Base-by-base conservation (phyloP, 2,329 filamentous ascomycete genomes). In the Aspergillus piperis region DNA sequence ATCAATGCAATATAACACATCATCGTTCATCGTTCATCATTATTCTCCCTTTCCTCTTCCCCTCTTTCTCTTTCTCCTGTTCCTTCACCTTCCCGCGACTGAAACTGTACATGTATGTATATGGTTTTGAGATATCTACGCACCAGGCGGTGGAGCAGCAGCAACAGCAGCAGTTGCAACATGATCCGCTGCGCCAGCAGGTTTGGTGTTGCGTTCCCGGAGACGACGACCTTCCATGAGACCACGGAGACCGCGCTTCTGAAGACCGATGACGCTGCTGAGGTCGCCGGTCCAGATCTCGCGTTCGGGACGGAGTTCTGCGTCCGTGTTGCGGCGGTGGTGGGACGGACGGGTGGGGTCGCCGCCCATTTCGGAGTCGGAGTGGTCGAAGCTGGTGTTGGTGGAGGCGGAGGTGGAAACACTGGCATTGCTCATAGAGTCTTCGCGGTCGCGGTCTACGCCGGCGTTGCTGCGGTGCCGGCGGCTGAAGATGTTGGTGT, bases 161-260 rank as follows among this genome's bases (percentile, higher is more conserved):
- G 19, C 17, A 17, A 17, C 17, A 44, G 17, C 8, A 19, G 17
- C 41, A 44, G 21, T n/a, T 10, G 39, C 39, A 49, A 15, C 44
- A 27, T 25, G 15, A 19, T 50, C 47, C 1, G 10, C 6, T 6
- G 42, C 42, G 44, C 69, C 73, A 2, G 70, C 55, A 1, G 73
- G 72, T 53, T 75, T 75, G 6, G 65, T 77, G 11, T 83, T 84
- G 64, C 91, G 82, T 75, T 96, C 92, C 48, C 93, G 83, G 81
- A 97, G 88, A 62, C 94, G 84, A 48, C 94, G 82, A 3, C 94
- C 94, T 76, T 98, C 95, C 95, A 99, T 98, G 66, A 99, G 76
- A 0, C 95, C 95, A 61, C 94, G 84, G 38, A 99, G 76, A 0
- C 95, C 95, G 57, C 95, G 84, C 81, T 99, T 99, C 81, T 99